These are phyloP conservation scores for Diaporthe caulivora DNA, from an alignment of 2,329 filamentous ascomycete species.

Conservation along the genomic window DNA sequence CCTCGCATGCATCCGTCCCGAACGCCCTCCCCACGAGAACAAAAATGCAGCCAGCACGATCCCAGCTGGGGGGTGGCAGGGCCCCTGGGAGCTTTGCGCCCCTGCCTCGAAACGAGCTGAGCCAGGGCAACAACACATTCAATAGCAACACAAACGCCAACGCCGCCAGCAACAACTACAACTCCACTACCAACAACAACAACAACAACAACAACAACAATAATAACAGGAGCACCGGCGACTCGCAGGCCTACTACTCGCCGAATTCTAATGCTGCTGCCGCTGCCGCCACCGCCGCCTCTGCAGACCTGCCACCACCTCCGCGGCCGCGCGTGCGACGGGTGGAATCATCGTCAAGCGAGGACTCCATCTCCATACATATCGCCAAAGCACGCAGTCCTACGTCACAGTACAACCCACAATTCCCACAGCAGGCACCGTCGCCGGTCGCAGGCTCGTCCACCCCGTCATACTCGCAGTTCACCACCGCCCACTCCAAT, in stretches of 20 bases:
- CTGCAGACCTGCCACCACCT: slow-evolving; percentile 41
- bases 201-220: slow-evolving; percentile 18
- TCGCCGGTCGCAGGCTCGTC: slow-evolving; percentile 44
- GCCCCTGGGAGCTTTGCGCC: slow-evolving; percentile 70
- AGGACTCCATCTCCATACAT: slow-evolving; percentile 49
- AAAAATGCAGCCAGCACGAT: slow-evolving; percentile 62
- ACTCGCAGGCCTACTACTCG: slow-evolving; percentile 41
- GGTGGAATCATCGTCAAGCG: slow-evolving; percentile 61
- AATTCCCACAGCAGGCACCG: slow-evolving; percentile 42
- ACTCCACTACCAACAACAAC: background rate
- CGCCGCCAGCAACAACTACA: background rate
- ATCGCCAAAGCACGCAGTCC: slow-evolving; percentile 60
- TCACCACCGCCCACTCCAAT: slow-evolving; percentile 59
- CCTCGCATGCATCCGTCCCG: slow-evolving; percentile 38
- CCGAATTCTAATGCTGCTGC: slow-evolving; percentile 45
- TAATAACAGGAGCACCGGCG: slow-evolving; percentile 19
- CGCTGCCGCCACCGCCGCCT: slow-evolving; percentile 49
- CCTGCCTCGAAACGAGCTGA: slow-evolving; percentile 52
- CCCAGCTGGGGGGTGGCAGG: slow-evolving; percentile 53
- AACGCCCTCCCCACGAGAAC: slow-evolving; percentile 45
- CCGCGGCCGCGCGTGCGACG: slow-evolving; percentile 54
- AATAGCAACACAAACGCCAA: background rate
- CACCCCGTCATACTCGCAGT: slow-evolving; percentile 63
- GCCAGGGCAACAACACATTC: slow-evolving; percentile 11
- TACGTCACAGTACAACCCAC: slow-evolving; percentile 38